Percentiles rank a stretch among this genome's conserved stretches.
Conservation (phyloP, 139 green algal genomes). For the Coelastrella sp. region DNA sequence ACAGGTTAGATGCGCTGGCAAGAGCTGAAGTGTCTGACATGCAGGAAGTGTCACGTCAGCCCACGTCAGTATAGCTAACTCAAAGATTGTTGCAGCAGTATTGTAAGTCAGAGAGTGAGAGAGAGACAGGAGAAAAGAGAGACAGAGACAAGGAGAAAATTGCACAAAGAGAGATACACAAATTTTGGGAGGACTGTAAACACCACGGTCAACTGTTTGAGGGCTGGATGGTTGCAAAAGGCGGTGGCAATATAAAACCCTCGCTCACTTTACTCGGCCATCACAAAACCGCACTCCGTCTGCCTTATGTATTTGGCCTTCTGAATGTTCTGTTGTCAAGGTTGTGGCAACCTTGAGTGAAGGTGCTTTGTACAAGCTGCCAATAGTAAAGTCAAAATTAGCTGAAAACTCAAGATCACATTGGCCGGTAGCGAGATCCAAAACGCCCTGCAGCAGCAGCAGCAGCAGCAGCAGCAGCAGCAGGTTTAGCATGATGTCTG, state of each 20-base stretch:
- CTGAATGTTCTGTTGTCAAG: constrained; percentile 76
- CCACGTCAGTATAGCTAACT: too few relatives aligned
- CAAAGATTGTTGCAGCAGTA: too few relatives aligned
- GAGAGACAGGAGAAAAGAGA: too few relatives aligned
- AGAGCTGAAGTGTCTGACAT: too few relatives aligned
- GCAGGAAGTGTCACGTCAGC: too few relatives aligned
- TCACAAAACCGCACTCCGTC: not conserved
- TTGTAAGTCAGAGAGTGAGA: too few relatives aligned
- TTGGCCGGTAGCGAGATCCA: constrained; percentile 75
- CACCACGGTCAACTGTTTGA: not conserved
- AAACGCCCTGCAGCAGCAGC: constrained; percentile 68
- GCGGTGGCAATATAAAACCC: not conserved
- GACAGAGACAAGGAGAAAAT: too few relatives aligned
- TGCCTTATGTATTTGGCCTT: constrained; percentile 55
- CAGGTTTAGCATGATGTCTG: not conserved
- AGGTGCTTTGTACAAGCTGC: constrained; percentile 60
- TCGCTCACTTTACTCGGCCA: constrained; percentile 16
- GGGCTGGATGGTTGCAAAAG: not conserved
- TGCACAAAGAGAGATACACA: not conserved
- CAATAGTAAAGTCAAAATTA: constrained; percentile 78
- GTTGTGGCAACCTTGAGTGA: constrained; percentile 69
- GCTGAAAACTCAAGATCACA: constrained; percentile 82
- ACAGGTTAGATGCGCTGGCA: too few relatives aligned
- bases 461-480: not conserved
- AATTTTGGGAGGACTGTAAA: not conserved